A percentile compares a stretch with the other conserved stretches of the same genome.
phyloP scores from a whole-genome alignment of 2,329 filamentous ascomycete genomes.

The Chaetomium olivaceum region DNA sequence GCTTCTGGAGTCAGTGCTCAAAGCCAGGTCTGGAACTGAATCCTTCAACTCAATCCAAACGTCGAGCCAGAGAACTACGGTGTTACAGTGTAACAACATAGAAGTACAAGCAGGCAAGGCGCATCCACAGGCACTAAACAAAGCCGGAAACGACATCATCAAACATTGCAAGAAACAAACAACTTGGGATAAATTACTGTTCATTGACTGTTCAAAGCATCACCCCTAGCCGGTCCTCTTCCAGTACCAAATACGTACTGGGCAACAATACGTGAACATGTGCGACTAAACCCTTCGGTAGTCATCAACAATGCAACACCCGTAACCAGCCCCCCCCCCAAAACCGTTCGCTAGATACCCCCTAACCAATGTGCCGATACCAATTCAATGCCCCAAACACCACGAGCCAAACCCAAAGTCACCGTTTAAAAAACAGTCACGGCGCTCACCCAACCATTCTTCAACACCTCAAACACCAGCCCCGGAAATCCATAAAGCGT shows the following conservation, averaged over 20 bases:
- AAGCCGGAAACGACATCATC: no score
- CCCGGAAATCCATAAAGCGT: conserved; percentile 93
- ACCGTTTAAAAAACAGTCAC: conserved; percentile 76
- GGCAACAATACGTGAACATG: neutral
- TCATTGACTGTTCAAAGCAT: no score
- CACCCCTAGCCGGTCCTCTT: neutral
- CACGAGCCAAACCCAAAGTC: neutral
- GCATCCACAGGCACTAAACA: no score
- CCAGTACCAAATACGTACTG: no score
- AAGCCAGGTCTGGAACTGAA: neutral
- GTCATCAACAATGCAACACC: neutral
- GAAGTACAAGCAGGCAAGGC: no score
- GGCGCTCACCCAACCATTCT: conserved; percentile 86
- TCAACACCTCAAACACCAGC: conserved; percentile 90
- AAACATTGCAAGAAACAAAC: no score
- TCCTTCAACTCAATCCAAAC: neutral
- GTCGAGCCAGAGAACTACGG: neutral
- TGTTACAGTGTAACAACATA: no score
- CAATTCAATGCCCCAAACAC: conserved; percentile 3
- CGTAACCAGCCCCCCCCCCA: neutral
- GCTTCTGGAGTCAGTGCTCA: neutral
- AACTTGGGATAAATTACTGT: no score
- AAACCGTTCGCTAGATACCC: neutral
- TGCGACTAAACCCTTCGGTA: neutral
- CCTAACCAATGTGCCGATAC: neutral